Evolutionary conservation across 2,329 filamentous ascomycete genomes (phyloP).

Genomic region (Aspergillus quadrilineatus): DNA sequence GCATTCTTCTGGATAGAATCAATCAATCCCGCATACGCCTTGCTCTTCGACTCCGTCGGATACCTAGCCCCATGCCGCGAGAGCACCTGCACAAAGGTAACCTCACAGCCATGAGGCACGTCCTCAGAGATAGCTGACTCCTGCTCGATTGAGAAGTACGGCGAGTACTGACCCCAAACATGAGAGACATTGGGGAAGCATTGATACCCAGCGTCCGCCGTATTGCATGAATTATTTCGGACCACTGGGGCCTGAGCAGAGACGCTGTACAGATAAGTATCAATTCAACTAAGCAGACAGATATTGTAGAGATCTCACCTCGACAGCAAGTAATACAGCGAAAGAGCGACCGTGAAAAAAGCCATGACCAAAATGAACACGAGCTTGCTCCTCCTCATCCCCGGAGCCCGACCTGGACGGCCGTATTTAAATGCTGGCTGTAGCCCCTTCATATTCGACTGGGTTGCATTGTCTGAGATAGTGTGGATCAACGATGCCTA

Average conservation of each 20-base stretch:
- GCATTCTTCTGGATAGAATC: slow-evolving; percentile 62
- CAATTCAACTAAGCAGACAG: not conserved
- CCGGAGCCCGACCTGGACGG: not conserved
- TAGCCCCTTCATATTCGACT: slow-evolving; percentile 18
- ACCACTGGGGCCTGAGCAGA: slow-evolving; percentile 3
- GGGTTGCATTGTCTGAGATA: slow-evolving; percentile 1
- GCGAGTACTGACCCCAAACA: slow-evolving; percentile 84
- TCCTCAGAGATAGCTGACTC: slow-evolving; percentile 62
- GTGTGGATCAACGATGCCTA: not conserved
- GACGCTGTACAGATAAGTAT: slow-evolving; percentile 8
- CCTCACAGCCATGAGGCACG: slow-evolving; percentile 65
- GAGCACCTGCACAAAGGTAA: slow-evolving; percentile 78
- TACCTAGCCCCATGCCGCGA: slow-evolving; percentile 83
- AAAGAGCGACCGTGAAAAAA: slow-evolving; percentile 12
- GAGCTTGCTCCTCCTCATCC: not conserved
- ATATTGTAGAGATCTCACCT: slow-evolving; percentile 9
- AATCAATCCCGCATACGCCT: slow-evolving; percentile 63
- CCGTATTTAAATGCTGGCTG: slow-evolving; percentile 13
- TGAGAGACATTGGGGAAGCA: slow-evolving; percentile 63
- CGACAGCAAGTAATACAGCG: slow-evolving; percentile 14
- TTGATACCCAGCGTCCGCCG: slow-evolving; percentile 58
- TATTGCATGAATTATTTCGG: slow-evolving; percentile 48
- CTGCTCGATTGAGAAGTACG: slow-evolving; percentile 67
- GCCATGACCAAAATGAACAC: slow-evolving; percentile 14
- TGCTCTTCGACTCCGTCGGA: slow-evolving; percentile 69